Evolutionary conservation across 2,329 filamentous ascomycete species (phyloP).

Genomic region (Sclerotinia subarctica): DNA sequence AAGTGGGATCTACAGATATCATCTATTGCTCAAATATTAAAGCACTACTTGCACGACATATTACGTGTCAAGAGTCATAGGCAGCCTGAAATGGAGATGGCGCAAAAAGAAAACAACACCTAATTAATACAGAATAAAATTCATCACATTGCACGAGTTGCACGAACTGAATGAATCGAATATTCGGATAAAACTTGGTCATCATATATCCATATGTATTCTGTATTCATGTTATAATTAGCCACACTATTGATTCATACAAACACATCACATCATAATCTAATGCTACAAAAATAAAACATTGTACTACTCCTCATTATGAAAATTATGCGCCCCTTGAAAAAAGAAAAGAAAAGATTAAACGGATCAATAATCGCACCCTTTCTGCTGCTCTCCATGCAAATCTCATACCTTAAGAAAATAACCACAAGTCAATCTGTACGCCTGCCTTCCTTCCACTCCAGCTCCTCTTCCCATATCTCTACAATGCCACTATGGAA

Average conservation of each 20-base stretch:
- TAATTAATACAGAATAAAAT: background rate
- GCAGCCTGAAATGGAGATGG: background rate
- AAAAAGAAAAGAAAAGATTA: background rate
- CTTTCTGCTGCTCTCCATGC: background rate
- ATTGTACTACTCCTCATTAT: background rate
- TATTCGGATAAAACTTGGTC: background rate
- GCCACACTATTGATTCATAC: background rate
- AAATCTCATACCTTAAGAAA: background rate
- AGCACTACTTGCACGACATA: background rate
- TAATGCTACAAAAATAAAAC: background rate
- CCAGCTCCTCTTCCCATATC: background rate
- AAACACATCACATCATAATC: background rate
- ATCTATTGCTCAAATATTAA: background rate
- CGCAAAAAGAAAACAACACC: background rate
- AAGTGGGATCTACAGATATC: background rate
- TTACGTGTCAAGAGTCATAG: background rate
- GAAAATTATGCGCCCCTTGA: background rate
- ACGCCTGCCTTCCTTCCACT: background rate
- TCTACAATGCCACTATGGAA: conserved; percentile 50
- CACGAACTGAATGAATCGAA: background rate
- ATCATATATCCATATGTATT: conserved; percentile 1
- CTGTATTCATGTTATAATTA: background rate
- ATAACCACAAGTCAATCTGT: background rate
- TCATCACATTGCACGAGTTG: background rate
- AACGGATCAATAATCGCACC: too few relatives aligned